Base-by-base conservation (phyloP, 352 stramenopile species). In the Phytophthora syringae region DNA sequence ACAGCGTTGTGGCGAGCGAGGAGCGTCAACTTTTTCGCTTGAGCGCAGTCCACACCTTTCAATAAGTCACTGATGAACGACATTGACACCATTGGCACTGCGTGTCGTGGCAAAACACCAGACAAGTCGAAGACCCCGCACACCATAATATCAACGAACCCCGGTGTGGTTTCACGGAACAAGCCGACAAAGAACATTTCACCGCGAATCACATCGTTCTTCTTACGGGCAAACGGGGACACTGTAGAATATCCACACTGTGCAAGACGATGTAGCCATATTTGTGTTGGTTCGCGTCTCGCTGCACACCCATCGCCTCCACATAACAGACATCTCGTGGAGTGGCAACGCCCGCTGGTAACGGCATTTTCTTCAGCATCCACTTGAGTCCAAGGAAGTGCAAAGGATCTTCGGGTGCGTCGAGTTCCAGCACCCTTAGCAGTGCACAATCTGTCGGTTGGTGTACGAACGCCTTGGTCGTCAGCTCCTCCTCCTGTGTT, bases 11-110 rank as follows among this genome's bases (percentile, higher is more conserved):
- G 39, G 55, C 66, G 57, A 12, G 77, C 56, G 12, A 89, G 42
- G 18, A 84, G 59, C 44, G 77, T 89, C 16, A 88, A 57, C 49
- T 82, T 86, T 69, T 88, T 88, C 50, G 79, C 79, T 36, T 86
- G 71, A 0, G 79, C 76, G 21, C 74, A 85, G 2, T 59, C 52
- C 9, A 86, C 78, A 3, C 67, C 76, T 34, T 69, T 66, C 16
- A 82, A 61, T 7, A 82, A 45, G 0, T 58, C 67, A 1, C 48
- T 63, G 52, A 86, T 70, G 43, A 84, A 82, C 34, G 72, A 71
- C 22, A 69, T 62, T 3, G 72, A 79, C 36, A 61, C 64, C 22
- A 73, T 47, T n/a, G 76, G 59, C 9, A 66, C 60, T 6, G 74
- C 48, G 43, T 75, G 56, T 12, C 67, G 52, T 2, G 77, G 62